Conservation (phyloP, 1,284 basidiomycete genomes). For the Sporisorium scitamineum region DNA sequence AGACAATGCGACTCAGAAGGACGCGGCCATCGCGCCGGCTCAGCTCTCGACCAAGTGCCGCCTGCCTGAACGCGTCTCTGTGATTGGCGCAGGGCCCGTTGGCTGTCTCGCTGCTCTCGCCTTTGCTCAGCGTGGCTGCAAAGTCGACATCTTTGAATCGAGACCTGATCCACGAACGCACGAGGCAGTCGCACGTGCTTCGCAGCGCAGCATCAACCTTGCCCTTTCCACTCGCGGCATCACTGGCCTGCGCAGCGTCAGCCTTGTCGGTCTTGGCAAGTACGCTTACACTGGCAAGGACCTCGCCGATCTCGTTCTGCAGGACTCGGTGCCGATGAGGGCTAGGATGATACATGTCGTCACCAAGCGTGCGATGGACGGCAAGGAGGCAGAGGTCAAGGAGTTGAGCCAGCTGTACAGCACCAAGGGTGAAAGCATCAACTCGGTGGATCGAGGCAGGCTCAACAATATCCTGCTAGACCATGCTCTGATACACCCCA, state of each 20-base stretch:
- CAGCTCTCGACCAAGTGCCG: slow-evolving; percentile 18
- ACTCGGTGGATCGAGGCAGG: slow-evolving; percentile 88
- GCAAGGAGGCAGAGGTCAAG: slow-evolving; percentile 38
- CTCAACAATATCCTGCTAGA: slow-evolving; percentile 87
- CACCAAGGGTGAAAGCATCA: slow-evolving; percentile 88
- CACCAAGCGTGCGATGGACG: slow-evolving; percentile 11
- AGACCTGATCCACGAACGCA: slow-evolving; percentile 74
- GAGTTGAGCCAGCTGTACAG: slow-evolving; percentile 79
- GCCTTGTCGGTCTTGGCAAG: slow-evolving; percentile 28
- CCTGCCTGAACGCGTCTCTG: slow-evolving; percentile 66
- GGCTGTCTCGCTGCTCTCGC: slow-evolving; percentile 90
- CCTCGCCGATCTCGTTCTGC: slow-evolving; percentile 80
- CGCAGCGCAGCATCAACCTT: slow-evolving; percentile 87
- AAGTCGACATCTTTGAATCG: slow-evolving; percentile 88
- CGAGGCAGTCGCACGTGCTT: slow-evolving; percentile 35
- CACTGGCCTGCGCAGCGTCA: slow-evolving; percentile 82
- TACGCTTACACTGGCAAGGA: slow-evolving; percentile 60
- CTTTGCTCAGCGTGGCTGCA: slow-evolving; percentile 87
- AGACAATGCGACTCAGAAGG: not conserved
- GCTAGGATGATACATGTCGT: slow-evolving; percentile 92
- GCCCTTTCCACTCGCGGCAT: slow-evolving; percentile 94
- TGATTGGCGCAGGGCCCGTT: slow-evolving; percentile 89
- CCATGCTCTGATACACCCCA: slow-evolving; percentile 76
- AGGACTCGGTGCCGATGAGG: slow-evolving; percentile 89
- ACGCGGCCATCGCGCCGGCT: slow-evolving; percentile 1